Conservation (phyloP, 2,329 filamentous ascomycete species). For the Trichophaea hybrida region DNA sequence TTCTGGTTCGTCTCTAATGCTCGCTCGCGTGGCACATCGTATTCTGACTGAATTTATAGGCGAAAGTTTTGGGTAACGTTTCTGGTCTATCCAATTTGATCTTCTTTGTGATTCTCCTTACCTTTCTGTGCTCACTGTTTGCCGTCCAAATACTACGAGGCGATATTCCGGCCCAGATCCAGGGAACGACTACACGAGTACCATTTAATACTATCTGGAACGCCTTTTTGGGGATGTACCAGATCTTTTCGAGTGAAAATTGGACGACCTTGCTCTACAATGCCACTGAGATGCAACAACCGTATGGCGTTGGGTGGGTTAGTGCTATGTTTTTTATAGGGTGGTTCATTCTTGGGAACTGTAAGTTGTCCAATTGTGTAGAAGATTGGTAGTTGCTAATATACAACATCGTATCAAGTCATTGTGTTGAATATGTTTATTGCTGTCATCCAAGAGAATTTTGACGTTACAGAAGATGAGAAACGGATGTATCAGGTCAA, state of each 20-base stretch:
- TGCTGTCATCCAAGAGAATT: slow-evolving; percentile 99
- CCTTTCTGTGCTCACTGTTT: slow-evolving; percentile 84
- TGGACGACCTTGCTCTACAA: slow-evolving; percentile 84
- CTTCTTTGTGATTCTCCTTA: slow-evolving; percentile 90
- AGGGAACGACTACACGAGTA: slow-evolving; percentile 50
- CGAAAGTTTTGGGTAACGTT: slow-evolving; percentile 76
- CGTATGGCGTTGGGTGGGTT: slow-evolving; percentile 70
- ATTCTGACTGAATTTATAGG: slow-evolving; percentile 28
- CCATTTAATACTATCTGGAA: slow-evolving; percentile 89
- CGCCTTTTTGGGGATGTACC: slow-evolving; percentile 94
- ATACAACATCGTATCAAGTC: slow-evolving; percentile 31
- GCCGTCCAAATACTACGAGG: slow-evolving; percentile 86
- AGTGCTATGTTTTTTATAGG: slow-evolving; percentile 78
- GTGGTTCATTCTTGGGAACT: slow-evolving; percentile 92
- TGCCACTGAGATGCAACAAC: slow-evolving; percentile 54
- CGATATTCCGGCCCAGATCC: slow-evolving; percentile 54
- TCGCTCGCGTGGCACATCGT: not conserved
- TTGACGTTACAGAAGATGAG: slow-evolving; percentile 95
- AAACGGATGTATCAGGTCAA: slow-evolving; percentile 94
- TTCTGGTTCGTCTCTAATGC: slow-evolving; percentile 45
- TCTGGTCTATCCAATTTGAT: slow-evolving; percentile 88
- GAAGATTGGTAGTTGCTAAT: slow-evolving; percentile 5
- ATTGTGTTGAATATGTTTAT: slow-evolving; percentile 99
- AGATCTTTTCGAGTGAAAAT: slow-evolving; percentile 87
- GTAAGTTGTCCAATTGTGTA: slow-evolving; percentile 9